Evolutionary conservation across 805 yeast species (phyloP), one percentile per base, ranked within the genome.

Genomic region (Wickerhamia fluorescens): DNA sequence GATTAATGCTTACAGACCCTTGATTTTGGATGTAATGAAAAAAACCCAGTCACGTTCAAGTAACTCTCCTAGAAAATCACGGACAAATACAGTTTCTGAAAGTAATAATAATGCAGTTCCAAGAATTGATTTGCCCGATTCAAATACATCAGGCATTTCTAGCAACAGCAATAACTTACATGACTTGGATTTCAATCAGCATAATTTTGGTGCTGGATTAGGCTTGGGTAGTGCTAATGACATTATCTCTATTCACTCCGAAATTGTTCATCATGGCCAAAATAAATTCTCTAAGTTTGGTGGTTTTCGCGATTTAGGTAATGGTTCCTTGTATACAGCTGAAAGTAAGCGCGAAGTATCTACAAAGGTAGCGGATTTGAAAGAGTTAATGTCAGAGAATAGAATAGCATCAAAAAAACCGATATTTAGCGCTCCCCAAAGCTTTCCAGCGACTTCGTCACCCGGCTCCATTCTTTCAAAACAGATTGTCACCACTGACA

Each of bases 151-250:
- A 7, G 20, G 20, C 9, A 7, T 10, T 8, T 7, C 10, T 18
- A 10, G 20, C 9, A 18, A 7, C 9, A n/a, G n/a, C n/a, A n/a
- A n/a, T n/a, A n/a, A n/a, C n/a, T n/a, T n/a, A n/a, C n/a, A n/a
- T n/a, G n/a, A n/a, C n/a, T n/a, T n/a, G n/a, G n/a, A n/a, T n/a
- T n/a, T n/a, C n/a, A n/a, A n/a, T n/a, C n/a, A n/a, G 7, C 32
- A 40, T 20, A 33, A 30, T 20, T 29, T 29, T 16, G 32, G 34
- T 13, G 30, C 17, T n/a, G 43, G 42, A 7, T 23, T 51, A 23
- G 69, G 69, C 1, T 38, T 62, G 23, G 69, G 69, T 8, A 57
- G 49, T n/a, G 56, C 59, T 8, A 53, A 54, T 21, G 69, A 62
- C 34, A 62, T 62, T 14, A 46, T 56, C 5, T 58, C 66, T 4